phyloP scores from a whole-genome alignment of 2,329 filamentous ascomycete genomes.

The Chaetothyriales sp. region DNA sequence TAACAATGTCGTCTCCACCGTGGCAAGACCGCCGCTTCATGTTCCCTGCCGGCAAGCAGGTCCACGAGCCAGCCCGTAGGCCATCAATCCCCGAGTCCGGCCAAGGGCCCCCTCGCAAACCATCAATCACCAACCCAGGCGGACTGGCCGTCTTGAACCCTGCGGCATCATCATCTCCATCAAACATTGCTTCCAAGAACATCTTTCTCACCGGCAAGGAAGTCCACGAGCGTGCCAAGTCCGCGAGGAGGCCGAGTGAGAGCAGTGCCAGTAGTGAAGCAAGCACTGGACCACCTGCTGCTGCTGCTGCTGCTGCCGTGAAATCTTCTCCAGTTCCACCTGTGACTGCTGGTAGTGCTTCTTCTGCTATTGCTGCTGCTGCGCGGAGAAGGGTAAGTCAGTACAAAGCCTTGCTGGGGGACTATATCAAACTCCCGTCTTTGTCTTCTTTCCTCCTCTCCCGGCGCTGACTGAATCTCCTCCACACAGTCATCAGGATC shows the following conservation, averaged over 20 bases:
- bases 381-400: constrained; percentile 11
- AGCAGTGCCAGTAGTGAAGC: not conserved
- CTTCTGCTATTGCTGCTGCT: too few relatives aligned
- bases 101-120: not conserved
- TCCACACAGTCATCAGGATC: constrained; percentile 10
- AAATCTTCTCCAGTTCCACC: constrained; percentile 54
- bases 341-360: constrained; percentile 63
- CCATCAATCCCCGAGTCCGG: constrained; percentile 1
- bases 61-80: constrained; percentile 11
- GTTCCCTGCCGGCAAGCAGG: constrained; percentile 7
- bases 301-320: not conserved
- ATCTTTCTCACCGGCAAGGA: constrained; percentile 5
- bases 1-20: constrained; percentile 3
- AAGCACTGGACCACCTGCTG: too few relatives aligned
- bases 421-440: too few relatives aligned
- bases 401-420: too few relatives aligned
- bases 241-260: constrained; percentile 5
- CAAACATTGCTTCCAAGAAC: not conserved
- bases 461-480: not conserved
- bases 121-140: not conserved
- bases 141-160: not conserved
- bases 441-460: too few relatives aligned
- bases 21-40: constrained; percentile 17
- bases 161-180: constrained; percentile 1
- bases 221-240: constrained; percentile 7